These are phyloP conservation scores for Podaxis sp. DNA, from an alignment of 768 basidiomycete genomes.

Conservation along the genomic window DNA sequence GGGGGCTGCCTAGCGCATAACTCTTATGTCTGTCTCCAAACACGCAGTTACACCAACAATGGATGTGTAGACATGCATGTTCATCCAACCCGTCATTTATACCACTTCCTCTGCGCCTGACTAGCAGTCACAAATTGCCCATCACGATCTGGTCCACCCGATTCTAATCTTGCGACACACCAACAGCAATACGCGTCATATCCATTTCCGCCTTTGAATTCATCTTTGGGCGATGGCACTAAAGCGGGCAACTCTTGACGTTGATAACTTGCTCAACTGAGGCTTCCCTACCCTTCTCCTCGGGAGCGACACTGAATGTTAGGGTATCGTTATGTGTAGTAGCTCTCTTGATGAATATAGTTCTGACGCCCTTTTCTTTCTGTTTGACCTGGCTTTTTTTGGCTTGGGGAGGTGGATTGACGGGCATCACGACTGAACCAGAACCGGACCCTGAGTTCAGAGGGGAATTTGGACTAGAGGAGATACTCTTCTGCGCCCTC, in stretches of 20 bases:
- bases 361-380: constrained; percentile 21
- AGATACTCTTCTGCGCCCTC: constrained; percentile 21
- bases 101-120: constrained; percentile 97
- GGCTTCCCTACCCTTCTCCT: constrained; percentile 22
- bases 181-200: constrained; percentile 94
- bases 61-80: no score
- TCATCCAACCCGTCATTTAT: constrained; percentile 36
- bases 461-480: neutral
- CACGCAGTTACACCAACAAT: no score
- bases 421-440: constrained; percentile 12
- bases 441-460: neutral
- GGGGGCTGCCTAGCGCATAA: no score
- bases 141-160: constrained; percentile 88
- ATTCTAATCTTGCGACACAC: constrained; percentile 91
- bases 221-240: constrained; percentile 77
- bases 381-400: constrained; percentile 21
- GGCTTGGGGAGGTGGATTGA: constrained; percentile 11
- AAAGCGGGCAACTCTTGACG: constrained; percentile 91
- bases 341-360: constrained; percentile 12
- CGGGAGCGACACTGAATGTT: constrained; percentile 1
- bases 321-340: neutral
- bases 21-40: no score
- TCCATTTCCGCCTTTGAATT: constrained; percentile 89
- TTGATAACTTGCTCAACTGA: constrained; percentile 88
- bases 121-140: constrained; percentile 92